phyloP scores from a whole-genome alignment of 2,329 filamentous ascomycete species.

The Domatiomyces catenatus region DNA sequence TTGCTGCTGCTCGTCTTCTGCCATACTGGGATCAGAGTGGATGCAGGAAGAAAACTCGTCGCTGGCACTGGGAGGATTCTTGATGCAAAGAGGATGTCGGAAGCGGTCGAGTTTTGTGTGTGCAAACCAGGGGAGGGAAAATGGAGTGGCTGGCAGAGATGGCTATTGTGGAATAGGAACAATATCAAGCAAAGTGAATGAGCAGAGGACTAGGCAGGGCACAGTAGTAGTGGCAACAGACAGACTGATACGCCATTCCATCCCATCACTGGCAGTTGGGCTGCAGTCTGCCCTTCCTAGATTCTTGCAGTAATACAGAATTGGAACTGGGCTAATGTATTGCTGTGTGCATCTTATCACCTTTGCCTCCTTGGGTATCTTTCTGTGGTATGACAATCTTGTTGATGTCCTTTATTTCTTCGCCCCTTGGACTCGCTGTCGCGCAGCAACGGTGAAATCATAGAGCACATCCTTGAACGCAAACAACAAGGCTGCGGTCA shows the following conservation, averaged over 20 bases:
- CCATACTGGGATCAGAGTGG: neutral
- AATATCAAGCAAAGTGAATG: neutral
- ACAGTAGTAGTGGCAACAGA: too few relatives aligned
- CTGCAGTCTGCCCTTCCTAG: neutral
- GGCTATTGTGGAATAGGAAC: neutral
- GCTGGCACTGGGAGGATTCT: neutral
- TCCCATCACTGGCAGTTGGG: neutral
- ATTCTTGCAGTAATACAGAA: neutral
- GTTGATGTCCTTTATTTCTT: neutral
- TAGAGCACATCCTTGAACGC: conserved; percentile 97
- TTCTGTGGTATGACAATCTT: neutral
- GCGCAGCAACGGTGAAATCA: conserved; percentile 28
- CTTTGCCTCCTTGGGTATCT: neutral
- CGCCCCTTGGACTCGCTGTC: neutral
- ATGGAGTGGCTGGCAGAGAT: neutral
- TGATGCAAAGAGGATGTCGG: neutral
- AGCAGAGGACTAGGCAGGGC: neutral
- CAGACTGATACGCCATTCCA: too few relatives aligned
- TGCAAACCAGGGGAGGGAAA: neutral
- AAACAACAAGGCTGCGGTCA: conserved; percentile 91
- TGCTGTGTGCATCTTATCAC: neutral
- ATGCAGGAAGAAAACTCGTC: neutral
- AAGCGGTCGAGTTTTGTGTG: neutral
- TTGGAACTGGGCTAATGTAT: neutral
- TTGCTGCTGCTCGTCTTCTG: neutral